These are phyloP conservation scores for Cryomyces minteri DNA, from an alignment of 495 filamentous ascomycete species.

Conservation along the genomic window DNA sequence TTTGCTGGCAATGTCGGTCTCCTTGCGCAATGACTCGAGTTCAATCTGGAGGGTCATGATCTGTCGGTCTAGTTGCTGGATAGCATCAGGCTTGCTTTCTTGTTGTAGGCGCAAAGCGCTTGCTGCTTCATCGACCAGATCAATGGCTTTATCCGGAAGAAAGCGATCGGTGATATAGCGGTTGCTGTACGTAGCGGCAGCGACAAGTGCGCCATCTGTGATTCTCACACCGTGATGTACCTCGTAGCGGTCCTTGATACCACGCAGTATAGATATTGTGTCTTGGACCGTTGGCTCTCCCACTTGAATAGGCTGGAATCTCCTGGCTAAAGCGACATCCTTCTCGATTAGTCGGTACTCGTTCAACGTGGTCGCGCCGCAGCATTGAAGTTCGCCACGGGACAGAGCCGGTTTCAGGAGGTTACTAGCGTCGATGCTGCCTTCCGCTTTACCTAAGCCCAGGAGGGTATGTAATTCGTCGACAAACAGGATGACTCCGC, in stretches of 20 bases:
- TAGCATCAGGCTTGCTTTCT: slow-evolving; percentile 89
- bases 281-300: slow-evolving; percentile 78
- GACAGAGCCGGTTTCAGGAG: slow-evolving; percentile 87
- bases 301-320: slow-evolving; percentile 87
- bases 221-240: slow-evolving; percentile 92
- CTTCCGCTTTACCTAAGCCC: slow-evolving; percentile 85
- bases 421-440: slow-evolving; percentile 91
- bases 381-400: slow-evolving; percentile 83
- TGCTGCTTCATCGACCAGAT: slow-evolving; percentile 90
- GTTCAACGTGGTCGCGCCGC: slow-evolving; percentile 79
- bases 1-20: slow-evolving; percentile 71
- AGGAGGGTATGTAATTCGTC: slow-evolving; percentile 88
- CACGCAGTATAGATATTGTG: slow-evolving; percentile 87
- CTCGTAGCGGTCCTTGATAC: slow-evolving; percentile 94
- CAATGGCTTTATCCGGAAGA: slow-evolving; percentile 91
- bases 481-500: slow-evolving; percentile 82
- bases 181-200: slow-evolving; percentile 81
- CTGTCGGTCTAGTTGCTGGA: slow-evolving; percentile 73
- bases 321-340: slow-evolving; percentile 77
- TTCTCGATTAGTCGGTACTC: slow-evolving; percentile 93
- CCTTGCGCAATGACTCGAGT: slow-evolving; percentile 85
- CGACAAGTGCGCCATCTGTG: slow-evolving; percentile 78
- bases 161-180: slow-evolving; percentile 95
- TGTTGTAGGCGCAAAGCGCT: slow-evolving; percentile 82
- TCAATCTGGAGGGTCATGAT: slow-evolving; percentile 98